Base-by-base conservation (phyloP, 345 rosid genomes). In the Pseudoturritis turrita region DNA sequence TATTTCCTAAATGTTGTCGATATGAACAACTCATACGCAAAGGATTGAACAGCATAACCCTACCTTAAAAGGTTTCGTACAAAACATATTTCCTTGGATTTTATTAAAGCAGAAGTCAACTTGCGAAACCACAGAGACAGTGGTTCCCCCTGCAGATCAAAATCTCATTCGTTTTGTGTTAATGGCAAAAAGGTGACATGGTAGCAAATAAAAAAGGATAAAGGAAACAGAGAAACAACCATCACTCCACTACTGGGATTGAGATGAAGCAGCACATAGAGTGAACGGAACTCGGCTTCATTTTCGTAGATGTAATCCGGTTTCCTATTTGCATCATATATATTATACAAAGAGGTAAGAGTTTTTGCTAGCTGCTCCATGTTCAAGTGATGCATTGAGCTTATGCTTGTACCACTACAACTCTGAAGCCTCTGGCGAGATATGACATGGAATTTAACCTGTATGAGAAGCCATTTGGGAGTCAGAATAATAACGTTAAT, bases 321-420 rank as follows among this genome's bases (percentile, higher is more conserved):
- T 65, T 78, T 63, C 70, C 81, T 81, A 80, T 83, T 85, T 77
- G 72, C 86, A 65, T 87, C 96, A 70, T 94, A 94, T 39, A 94
- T 81, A 76, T 78, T 71, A 82, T 86, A 94, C 18, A 94, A 79
- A 65, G 98, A 82, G 36, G 84, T 76, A 65, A 90, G 77, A 59
- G 91, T 64, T 81, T 94, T 94, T 23, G 80, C 77, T 56, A 94
- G 92, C 81, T 94, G 98, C 87, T 94, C 98, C 90, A 83, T 78
- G 81, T 94, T 89, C 64, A 94, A 90, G 82, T 90, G 74, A 66
- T 77, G 91, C 84, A 79, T 53, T 51, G 98, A 78, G 54, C 88
- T 78, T 70, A 78, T 77, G 73, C 66, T 80, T 60, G 85, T 21
- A 60, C 69, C 59, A 62, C 72, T 70, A 55, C 87, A 73, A 62